Evolutionary conservation across 2,329 filamentous ascomycete species (phyloP), one percentile per base, ranked within the genome.

Genomic region (Cladosporium sp.): DNA sequence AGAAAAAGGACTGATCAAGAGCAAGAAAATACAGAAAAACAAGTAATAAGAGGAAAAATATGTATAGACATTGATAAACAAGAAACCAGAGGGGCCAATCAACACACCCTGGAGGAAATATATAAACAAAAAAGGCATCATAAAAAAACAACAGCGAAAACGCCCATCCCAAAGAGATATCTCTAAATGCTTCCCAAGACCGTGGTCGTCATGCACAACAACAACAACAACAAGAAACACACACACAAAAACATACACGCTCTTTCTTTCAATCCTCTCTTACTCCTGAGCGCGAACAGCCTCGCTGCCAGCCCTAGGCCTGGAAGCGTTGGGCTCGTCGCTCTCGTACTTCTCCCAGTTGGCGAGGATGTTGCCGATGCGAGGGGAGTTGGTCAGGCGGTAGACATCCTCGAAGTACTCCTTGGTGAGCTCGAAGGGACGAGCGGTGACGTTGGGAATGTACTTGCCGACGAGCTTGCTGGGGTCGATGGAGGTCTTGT

Each of bases 381-480:
- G 75, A 38, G 82, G 82, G 16, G 77, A 80, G 74, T 94, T 96
- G 49, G 93, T 98, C 67, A 98, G 74, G 62, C 83, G 83, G 75
- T 97, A 97, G 43, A 98, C 94, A 66, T 97, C 93, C 79, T 98
- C 92, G 72, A 98, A 98, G 76, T 98, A 98, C 75, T 97, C 93
- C 79, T 91, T 95, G 49, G 90, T 95, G 58, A 98, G 78, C 69
- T 90, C 89, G 68, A 98, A 98, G 13, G 93, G 93, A 72, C 85
- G 85, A 52, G 93, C 93, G 50, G 93, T 98, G 59, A 98, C 94
- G 72, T 98, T 98, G 61, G 93, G 93, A 59, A 98, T 97, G 75
- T 98, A 98, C 75, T 98, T 98, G 64, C 93, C 93, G 59, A 98
- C 80, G 64, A 98, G 75, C 79, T 97, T 97, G 69, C 88, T 86